These are phyloP conservation scores for Sanghuangporus weigelae DNA, from an alignment of 1,284 basidiomycete species.

Conservation along the genomic window DNA sequence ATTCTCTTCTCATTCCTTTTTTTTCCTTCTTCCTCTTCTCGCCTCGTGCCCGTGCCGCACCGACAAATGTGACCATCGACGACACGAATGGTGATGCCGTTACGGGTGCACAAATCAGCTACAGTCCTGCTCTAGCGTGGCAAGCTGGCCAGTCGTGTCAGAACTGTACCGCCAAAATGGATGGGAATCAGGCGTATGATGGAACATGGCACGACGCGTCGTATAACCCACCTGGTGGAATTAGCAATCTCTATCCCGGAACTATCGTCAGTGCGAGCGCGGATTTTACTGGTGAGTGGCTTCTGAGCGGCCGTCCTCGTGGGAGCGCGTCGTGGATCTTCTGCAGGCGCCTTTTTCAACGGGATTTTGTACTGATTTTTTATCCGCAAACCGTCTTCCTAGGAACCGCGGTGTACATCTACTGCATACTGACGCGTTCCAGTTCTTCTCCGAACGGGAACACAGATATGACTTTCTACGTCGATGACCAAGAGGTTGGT, in stretches of 20 bases:
- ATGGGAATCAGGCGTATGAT: not conserved
- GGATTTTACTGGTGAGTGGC: conserved; percentile 5
- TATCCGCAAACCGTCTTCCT: not conserved
- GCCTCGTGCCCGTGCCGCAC: not conserved
- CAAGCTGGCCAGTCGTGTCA: not conserved
- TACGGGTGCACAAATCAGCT: conserved; percentile 11
- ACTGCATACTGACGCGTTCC: conserved; percentile 13
- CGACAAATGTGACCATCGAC: conserved; percentile 13
- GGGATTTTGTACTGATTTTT: not conserved
- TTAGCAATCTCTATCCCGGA: not conserved
- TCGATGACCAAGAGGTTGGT: conserved; percentile 2
- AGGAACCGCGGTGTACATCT: conserved; percentile 14
- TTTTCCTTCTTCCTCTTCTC: not conserved
- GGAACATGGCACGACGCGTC: conserved; percentile 8
- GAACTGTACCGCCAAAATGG: not conserved
- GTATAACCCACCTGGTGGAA: not conserved
- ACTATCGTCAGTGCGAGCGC: conserved; percentile 3
- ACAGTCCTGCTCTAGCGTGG: conserved; percentile 3
- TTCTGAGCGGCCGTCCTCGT: too few species aligned
- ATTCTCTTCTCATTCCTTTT: not conserved
- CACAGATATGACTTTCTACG: conserved; percentile 10
- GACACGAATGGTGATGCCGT: conserved; percentile 10
- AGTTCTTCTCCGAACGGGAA: conserved; percentile 4
- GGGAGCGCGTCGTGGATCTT: too few species aligned
- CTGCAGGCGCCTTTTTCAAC: not conserved